Percentiles rank a stretch among this genome's conserved stretches.
phyloP scores from a whole-genome alignment of 352 stramenopile species.

The Globisporangium abappressorium region DNA sequence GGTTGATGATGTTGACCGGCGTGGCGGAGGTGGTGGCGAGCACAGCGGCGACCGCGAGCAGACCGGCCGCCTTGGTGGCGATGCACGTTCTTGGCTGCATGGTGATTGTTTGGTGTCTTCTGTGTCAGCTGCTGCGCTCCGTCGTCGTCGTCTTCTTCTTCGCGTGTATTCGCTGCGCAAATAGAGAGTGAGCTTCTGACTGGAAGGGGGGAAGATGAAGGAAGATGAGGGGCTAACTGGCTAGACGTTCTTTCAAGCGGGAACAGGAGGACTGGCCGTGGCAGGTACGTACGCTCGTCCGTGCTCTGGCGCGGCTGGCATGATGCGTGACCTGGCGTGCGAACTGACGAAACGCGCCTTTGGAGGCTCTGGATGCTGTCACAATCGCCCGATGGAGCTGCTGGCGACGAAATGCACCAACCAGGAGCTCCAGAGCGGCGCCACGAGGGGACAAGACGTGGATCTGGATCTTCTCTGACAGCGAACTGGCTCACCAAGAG shows the following conservation, averaged over 20 bases:
- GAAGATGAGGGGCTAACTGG: background rate
- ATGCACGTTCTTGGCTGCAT: slow-evolving; percentile 6
- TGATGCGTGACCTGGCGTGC: slow-evolving; percentile 4
- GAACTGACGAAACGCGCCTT: background rate
- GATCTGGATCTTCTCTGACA: slow-evolving; percentile 4
- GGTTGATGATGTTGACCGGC: slow-evolving; percentile 17
- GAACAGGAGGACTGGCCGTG: no score
- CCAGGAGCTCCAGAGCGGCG: background rate
- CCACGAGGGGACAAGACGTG: slow-evolving; percentile 2
- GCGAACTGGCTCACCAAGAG: background rate
- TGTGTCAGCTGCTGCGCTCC: background rate
- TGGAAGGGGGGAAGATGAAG: slow-evolving; percentile 1
- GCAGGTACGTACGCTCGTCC: background rate
- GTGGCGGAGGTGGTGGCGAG: background rate
- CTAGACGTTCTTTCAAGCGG: background rate
- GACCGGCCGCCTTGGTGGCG: background rate
- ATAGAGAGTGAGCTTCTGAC: slow-evolving; percentile 5
- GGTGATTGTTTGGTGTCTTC: background rate
- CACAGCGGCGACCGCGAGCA: background rate
- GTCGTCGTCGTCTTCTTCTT: background rate
- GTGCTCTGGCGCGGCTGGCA: slow-evolving; percentile 1
- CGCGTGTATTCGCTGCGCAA: slow-evolving; percentile 1
- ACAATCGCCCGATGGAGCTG: background rate
- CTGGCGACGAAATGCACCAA: background rate
- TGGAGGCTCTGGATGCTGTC: background rate